Conservation (phyloP, 1,284 basidiomycete species). For the Xerocomus amazonicus region DNA sequence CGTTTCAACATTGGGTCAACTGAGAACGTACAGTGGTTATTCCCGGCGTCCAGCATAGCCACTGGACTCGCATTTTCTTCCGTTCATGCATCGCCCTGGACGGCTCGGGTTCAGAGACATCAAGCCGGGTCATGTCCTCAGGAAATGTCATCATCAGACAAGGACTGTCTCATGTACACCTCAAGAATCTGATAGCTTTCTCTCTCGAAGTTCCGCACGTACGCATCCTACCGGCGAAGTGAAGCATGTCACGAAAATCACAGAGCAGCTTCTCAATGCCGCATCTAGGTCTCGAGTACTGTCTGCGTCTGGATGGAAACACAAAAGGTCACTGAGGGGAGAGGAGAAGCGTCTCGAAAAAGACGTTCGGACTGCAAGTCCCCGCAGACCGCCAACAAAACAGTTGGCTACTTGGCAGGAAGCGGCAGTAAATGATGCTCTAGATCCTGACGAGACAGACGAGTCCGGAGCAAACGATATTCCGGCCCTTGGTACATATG, state of each 20-base stretch:
- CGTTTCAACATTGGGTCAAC: conserved; percentile 71
- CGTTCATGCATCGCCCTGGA: conserved; percentile 27
- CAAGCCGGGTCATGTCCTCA: conserved; percentile 11
- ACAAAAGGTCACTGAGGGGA: conserved; percentile 29
- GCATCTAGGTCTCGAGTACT: conserved; percentile 22
- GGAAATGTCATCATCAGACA: conserved; percentile 7
- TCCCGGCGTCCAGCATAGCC: conserved; percentile 18
- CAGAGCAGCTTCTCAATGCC: conserved; percentile 30
- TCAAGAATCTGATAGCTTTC: background rate
- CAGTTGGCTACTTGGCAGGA: conserved; percentile 24
- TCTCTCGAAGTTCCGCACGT: background rate
- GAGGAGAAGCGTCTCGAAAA: conserved; percentile 32
- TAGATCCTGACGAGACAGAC: conserved; percentile 15
- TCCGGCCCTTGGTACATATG: conserved; percentile 47
- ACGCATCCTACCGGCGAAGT: conserved; percentile 7
- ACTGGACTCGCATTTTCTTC: conserved; percentile 22
- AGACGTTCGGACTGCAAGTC: conserved; percentile 10
- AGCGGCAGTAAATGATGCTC: conserved; percentile 5
- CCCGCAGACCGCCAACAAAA: conserved; percentile 16
- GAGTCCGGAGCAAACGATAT: conserved; percentile 15
- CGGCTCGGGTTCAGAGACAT: conserved; percentile 14
- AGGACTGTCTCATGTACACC: conserved; percentile 3
- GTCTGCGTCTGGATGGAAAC: conserved; percentile 29
- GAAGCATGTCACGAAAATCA: conserved; percentile 21
- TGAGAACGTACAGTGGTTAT: background rate